phyloP scores from a whole-genome alignment of 1,139 yeast genomes.

The Candida sojae region DNA sequence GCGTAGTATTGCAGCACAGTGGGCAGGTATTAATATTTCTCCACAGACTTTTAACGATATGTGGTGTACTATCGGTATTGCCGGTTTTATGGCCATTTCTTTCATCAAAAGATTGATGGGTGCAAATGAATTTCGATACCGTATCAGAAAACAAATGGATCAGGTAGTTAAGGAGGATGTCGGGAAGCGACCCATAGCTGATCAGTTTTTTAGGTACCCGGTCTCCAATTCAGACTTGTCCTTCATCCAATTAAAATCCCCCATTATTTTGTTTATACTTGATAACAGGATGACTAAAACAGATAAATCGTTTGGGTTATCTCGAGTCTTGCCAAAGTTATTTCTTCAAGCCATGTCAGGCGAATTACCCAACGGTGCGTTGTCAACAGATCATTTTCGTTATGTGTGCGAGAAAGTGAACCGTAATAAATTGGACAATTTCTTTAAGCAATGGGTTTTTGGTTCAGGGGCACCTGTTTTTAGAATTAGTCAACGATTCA shows the following conservation, averaged over 20 bases:
- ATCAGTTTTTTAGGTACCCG: constrained; percentile 68
- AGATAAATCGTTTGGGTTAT: constrained; percentile 88
- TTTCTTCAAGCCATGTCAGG: constrained; percentile 96
- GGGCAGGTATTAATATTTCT: constrained; percentile 92
- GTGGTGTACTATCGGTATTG: constrained; percentile 92
- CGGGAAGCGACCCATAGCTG: constrained; percentile 80
- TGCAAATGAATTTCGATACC: constrained; percentile 73
- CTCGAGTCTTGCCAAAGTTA: constrained; percentile 87
- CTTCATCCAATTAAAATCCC: constrained; percentile 77
- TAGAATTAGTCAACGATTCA: constrained; percentile 86
- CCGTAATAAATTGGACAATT: constrained; percentile 76
- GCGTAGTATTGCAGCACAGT: constrained; percentile 78
- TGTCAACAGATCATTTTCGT: constrained; percentile 84
- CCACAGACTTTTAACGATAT: constrained; percentile 79
- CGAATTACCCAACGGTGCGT: constrained; percentile 75
- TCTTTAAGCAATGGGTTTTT: constrained; percentile 92
- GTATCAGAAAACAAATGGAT: constrained; percentile 66
- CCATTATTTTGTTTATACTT: constrained; percentile 78
- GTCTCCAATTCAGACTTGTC: constrained; percentile 59
- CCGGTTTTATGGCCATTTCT: constrained; percentile 79
- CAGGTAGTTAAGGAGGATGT: constrained; percentile 71
- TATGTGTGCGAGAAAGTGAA: constrained; percentile 93
- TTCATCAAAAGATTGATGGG: constrained; percentile 78
- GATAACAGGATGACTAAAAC: constrained; percentile 96
- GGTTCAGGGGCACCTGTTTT: constrained; percentile 90